Evolutionary conservation across 352 stramenopile species (phyloP).

Genomic region (Globisporangium lucens): DNA sequence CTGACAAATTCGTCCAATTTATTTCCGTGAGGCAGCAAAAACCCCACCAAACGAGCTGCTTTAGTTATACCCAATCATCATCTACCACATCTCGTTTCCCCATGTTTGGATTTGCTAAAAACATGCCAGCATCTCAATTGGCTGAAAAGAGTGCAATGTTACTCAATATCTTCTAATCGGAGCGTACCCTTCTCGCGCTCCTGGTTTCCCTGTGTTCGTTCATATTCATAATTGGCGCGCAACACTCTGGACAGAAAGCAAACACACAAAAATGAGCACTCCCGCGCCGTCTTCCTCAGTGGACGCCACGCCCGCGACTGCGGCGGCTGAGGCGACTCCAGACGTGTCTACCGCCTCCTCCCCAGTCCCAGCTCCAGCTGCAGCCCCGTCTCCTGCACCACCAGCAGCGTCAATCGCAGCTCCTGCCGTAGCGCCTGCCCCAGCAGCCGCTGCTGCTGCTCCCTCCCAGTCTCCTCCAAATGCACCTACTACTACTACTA

Average conservation of each 20-base stretch:
- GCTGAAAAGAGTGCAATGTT: too few species aligned
- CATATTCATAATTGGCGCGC: slow-evolving; percentile 6
- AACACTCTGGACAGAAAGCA: neutral
- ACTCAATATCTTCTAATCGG: neutral
- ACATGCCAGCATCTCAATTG: too few species aligned
- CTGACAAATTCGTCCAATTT: too few species aligned
- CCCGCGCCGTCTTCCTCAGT: neutral
- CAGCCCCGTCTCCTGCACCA: neutral
- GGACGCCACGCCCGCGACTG: neutral
- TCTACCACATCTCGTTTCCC: neutral
- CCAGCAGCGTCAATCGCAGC: neutral
- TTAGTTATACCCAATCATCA: neutral
- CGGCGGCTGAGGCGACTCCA: neutral
- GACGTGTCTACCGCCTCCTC: neutral
- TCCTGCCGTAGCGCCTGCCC: neutral
- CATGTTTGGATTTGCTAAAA: neutral
- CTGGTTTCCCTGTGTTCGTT: neutral
- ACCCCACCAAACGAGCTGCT: too few species aligned
- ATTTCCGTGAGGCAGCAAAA: too few species aligned
- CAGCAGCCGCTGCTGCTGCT: neutral
- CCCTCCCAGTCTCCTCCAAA: neutral
- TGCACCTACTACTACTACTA: neutral
- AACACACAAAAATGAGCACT: slow-evolving; percentile 7
- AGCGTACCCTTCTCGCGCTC: neutral
- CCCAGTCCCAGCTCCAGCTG: neutral